These are phyloP conservation scores for Ustilago vetiveriae DNA, from an alignment of 1,284 basidiomycete genomes.

Conservation along the genomic window DNA sequence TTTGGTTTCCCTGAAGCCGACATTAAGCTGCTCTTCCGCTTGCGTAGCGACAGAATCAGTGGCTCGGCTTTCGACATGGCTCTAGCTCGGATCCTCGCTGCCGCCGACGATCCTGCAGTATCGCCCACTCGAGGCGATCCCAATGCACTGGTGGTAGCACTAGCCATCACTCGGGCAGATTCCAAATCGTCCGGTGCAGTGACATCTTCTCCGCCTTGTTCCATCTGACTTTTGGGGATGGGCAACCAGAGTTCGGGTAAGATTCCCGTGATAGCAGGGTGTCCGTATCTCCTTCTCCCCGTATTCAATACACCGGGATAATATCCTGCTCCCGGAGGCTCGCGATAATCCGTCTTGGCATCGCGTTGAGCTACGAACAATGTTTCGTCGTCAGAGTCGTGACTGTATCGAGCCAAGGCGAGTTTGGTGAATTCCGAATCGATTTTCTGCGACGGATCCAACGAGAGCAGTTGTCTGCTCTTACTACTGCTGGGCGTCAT, in stretches of 20 bases:
- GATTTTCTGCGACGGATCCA: slow-evolving; percentile 30
- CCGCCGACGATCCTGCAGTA: slow-evolving; percentile 4
- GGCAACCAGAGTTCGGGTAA: slow-evolving; percentile 64
- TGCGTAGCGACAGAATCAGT: slow-evolving; percentile 46
- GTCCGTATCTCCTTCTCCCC: slow-evolving; percentile 54
- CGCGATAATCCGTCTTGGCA: slow-evolving; percentile 58
- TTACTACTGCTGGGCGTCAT: slow-evolving; percentile 15
- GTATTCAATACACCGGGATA: slow-evolving; percentile 59
- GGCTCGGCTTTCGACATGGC: slow-evolving; percentile 41
- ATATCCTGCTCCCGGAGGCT: slow-evolving; percentile 56
- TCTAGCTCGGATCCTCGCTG: slow-evolving; percentile 6
- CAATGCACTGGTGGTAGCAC: slow-evolving; percentile 20
- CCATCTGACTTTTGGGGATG: slow-evolving; percentile 18
- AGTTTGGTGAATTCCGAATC: slow-evolving; percentile 45
- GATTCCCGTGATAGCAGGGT: slow-evolving; percentile 61
- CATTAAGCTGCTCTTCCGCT: slow-evolving; percentile 39
- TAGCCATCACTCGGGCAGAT: slow-evolving; percentile 13
- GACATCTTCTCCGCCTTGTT: slow-evolving; percentile 30
- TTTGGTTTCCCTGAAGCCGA: not conserved
- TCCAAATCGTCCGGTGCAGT: slow-evolving; percentile 33
- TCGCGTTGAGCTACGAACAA: slow-evolving; percentile 77
- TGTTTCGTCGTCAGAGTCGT: slow-evolving; percentile 88
- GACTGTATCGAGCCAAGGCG: slow-evolving; percentile 73
- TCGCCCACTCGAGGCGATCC: slow-evolving; percentile 8
- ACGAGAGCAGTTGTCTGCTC: slow-evolving; percentile 26